Evolutionary conservation across 2,329 filamentous ascomycete genomes (phyloP).

Genomic region (Xylaria arbuscula): DNA sequence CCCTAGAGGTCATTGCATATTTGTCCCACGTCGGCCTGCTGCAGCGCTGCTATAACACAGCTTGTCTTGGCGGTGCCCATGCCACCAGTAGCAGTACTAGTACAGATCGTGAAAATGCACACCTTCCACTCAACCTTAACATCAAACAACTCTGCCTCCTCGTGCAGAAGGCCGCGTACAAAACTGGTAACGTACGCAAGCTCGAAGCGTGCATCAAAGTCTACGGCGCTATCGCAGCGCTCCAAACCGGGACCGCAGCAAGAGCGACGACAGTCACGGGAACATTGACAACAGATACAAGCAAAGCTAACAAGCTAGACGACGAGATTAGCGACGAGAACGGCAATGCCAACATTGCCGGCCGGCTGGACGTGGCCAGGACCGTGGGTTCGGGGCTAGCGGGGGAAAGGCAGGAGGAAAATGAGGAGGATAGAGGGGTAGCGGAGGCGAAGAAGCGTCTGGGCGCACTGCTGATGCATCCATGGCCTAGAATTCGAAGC

Average conservation of each 20-base stretch:
- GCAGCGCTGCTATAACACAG: slow-evolving; percentile 48
- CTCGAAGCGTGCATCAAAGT: slow-evolving; percentile 82
- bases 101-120: slow-evolving; percentile 35
- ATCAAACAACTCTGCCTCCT: slow-evolving; percentile 72
- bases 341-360: slow-evolving; percentile 2
- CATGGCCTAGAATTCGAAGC: slow-evolving; percentile 79
- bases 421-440: slow-evolving; percentile 52
- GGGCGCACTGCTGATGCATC: slow-evolving; percentile 78
- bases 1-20: slow-evolving; percentile 81
- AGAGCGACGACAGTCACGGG: neutral
- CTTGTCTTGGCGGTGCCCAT: neutral
- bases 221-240: slow-evolving; percentile 74
- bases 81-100: neutral
- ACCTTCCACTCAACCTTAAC: slow-evolving; percentile 49
- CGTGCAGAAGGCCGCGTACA: slow-evolving; percentile 83
- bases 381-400: slow-evolving; percentile 36
- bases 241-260: slow-evolving; percentile 20
- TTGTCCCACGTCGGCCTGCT: slow-evolving; percentile 73
- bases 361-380: slow-evolving; percentile 17
- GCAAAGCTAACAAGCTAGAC: neutral
- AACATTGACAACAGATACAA: neutral
- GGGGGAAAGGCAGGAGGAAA: slow-evolving; percentile 50
- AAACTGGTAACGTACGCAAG: slow-evolving; percentile 83
- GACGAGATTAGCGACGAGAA: neutral
- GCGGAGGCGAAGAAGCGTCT: slow-evolving; percentile 74